Conservation (phyloP, 169 alveolate genomes). For the Hammondia hammondi region DNA sequence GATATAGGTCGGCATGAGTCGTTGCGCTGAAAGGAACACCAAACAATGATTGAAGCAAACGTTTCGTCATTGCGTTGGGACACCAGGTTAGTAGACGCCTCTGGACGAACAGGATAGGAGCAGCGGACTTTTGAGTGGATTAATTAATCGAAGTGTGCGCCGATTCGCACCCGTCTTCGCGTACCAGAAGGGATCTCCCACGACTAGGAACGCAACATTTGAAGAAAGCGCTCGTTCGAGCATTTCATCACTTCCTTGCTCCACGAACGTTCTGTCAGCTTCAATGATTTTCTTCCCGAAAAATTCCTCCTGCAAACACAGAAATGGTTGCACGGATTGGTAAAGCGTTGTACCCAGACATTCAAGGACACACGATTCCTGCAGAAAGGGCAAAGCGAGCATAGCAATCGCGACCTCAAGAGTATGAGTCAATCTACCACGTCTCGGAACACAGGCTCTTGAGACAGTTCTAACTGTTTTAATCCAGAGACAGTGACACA, state of each 20-base stretch:
- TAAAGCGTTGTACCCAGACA: too few species aligned
- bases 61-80: too few species aligned
- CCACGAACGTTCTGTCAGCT: slow-evolving; percentile 91
- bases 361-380: too few species aligned
- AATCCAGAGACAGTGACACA: too few species aligned
- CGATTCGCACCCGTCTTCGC: background rate
- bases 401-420: too few species aligned
- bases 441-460: background rate
- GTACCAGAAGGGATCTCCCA: slow-evolving; percentile 90
- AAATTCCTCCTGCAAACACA: slow-evolving; percentile 61
- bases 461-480: too few species aligned
- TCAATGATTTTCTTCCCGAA: slow-evolving; percentile 66
- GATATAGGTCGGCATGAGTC: slow-evolving; percentile 89
- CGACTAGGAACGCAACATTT: slow-evolving; percentile 87
- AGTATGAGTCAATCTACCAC: too few species aligned
- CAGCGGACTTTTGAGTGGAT: background rate
- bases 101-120: background rate
- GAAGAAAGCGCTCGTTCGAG: slow-evolving; percentile 78
- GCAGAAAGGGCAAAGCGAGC: too few species aligned
- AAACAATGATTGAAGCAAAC: background rate
- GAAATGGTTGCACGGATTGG: too few species aligned
- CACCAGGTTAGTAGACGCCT: background rate
- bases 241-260: slow-evolving; percentile 83
- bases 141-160: background rate
- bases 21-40: slow-evolving; percentile 85